phyloP scores from a whole-genome alignment of 179 eudicot species.

The Beta lomatogona region DNA sequence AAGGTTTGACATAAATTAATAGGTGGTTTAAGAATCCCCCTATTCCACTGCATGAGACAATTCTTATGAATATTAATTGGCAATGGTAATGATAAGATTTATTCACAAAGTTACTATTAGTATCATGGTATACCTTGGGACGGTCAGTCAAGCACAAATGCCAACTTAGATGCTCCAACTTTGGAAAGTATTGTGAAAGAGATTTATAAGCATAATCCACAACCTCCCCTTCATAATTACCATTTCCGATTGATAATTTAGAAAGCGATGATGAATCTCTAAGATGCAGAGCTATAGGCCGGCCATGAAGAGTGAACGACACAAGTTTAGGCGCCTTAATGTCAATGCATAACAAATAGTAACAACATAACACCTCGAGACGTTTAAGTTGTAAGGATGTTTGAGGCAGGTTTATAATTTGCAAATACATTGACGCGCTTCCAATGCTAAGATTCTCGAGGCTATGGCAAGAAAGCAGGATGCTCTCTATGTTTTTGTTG shows the following conservation, averaged over 20 bases:
- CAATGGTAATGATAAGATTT: no score
- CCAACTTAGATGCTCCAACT: no score
- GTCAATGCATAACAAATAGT: not conserved
- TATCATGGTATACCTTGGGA: no score
- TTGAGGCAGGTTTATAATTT: not conserved
- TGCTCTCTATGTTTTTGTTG: not conserved
- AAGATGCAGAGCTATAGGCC: constrained; percentile 3
- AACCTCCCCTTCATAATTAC: no score
- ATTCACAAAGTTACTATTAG: no score
- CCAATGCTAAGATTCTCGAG: constrained; percentile 8
- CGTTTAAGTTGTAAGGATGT: not conserved
- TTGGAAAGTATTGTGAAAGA: no score
- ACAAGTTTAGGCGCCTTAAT: constrained; percentile 10
- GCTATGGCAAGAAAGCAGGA: not conserved
- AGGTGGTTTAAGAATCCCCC: no score
- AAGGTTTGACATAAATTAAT: no score
- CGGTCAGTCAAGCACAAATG: no score
- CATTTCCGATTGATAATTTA: not conserved
- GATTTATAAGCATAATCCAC: no score
- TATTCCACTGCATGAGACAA: no score
- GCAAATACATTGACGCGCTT: not conserved
- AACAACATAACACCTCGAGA: not conserved
- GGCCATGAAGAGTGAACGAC: not conserved
- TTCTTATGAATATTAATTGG: no score
- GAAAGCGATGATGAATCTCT: not conserved